Evolutionary conservation across 768 basidiomycete genomes (phyloP), one percentile per base, ranked within the genome.

Genomic region (Panaeolus papilionaceus): DNA sequence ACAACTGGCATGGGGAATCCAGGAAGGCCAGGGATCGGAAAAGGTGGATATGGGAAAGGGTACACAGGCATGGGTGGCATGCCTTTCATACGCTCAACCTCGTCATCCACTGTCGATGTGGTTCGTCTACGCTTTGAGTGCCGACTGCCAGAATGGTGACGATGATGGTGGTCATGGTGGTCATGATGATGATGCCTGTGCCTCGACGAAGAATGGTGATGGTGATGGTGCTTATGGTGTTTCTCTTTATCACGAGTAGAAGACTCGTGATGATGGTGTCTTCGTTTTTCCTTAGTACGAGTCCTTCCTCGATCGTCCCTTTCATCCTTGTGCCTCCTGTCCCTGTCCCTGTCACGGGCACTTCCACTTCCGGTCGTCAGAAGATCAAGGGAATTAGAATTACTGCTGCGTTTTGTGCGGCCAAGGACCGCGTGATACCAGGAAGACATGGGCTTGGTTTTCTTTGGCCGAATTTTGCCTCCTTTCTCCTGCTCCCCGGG

Each of bases 401-500:
- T 73, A 49, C 75, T 76, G 63, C 73, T 75, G 68, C 54, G 68
- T 39, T 68, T 72, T 66, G 68, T 74, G 49, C 68, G 72, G 62
- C 64, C 70, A 20, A 68, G 71, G 69, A 71, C 71, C 37, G 71
- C 72, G 18, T 67, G 68, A 61, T 82, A 82, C 81, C 81, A 82
- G 5, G 79, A 77, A 2, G 73, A 67, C 71, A 77, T 69, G 4
- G 78, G 77, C 66, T 77, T 79, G 6, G 51, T 68, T 45, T 72
- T 71, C 26, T 68, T 70, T 9, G 64, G 72, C 61, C 62, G 64
- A 65, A 66, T 58, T 67, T 66, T 69, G 14, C 67, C 66, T 42
- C 54, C 64, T 64, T 40, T 64, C 66, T 47, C 66, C 5, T 71
- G 72, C 11, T 75, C 75, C 10, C 75, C 79, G 0, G 86, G 84